phyloP scores from a whole-genome alignment of 306 rosid genomes.

The Glycine tomentella region DNA sequence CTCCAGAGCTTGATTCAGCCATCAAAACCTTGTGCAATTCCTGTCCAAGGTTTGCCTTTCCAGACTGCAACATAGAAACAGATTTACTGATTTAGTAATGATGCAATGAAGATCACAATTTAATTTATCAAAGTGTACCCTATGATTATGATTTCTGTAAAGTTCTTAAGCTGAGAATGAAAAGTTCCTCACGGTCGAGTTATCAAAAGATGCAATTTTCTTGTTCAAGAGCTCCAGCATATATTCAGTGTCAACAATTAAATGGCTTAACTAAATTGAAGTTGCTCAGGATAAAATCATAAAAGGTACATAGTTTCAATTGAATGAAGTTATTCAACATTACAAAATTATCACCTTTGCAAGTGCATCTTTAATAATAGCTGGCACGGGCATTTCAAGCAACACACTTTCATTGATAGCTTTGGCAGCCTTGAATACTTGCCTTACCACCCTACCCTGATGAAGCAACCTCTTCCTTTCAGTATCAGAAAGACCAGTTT shows the following conservation, averaged over 20 bases:
- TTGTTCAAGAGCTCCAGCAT: constrained; percentile 13
- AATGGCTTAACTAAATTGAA: neutral
- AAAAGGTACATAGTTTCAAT: constrained; percentile 25
- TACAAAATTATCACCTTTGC: constrained; percentile 63
- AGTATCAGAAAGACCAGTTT: constrained; percentile 72
- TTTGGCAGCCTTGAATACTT: constrained; percentile 91
- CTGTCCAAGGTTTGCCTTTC: constrained; percentile 79
- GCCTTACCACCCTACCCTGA: constrained; percentile 75
- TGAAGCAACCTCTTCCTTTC: constrained; percentile 69
- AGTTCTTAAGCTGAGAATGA: neutral
- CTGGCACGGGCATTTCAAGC: constrained; percentile 89
- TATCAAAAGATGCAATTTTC: neutral
- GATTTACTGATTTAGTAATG: constrained; percentile 30
- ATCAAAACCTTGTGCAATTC: constrained; percentile 69
- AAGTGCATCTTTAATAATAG: constrained; percentile 69
- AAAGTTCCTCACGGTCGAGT: neutral
- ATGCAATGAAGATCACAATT: constrained; percentile 26
- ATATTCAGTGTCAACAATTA: neutral
- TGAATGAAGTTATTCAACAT: constrained; percentile 31
- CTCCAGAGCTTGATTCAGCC: constrained; percentile 61
- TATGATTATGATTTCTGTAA: neutral
- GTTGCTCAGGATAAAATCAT: constrained; percentile 24
- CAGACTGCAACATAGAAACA: constrained; percentile 64
- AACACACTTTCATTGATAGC: constrained; percentile 82
- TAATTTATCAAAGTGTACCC: neutral